Evolutionary conservation across 345 rosid species (phyloP).

Genomic region (Viola odorata): DNA sequence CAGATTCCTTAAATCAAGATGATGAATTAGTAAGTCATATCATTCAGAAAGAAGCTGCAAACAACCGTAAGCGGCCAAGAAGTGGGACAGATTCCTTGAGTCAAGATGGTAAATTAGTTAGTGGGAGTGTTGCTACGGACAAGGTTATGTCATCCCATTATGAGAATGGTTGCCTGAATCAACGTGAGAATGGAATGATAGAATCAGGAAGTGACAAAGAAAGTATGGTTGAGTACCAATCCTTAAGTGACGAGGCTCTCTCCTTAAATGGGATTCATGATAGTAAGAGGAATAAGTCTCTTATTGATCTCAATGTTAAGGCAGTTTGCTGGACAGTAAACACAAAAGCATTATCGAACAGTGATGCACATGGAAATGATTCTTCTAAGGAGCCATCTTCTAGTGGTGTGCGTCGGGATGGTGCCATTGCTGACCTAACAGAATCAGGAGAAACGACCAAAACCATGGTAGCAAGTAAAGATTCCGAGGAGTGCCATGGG

Average conservation of each 20-base stretch:
- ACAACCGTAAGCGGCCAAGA: slow-evolving; percentile 12
- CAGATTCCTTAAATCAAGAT: slow-evolving; percentile 14
- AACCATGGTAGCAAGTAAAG: neutral
- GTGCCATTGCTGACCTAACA: neutral
- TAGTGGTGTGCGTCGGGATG: neutral
- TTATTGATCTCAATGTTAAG: slow-evolving; percentile 2
- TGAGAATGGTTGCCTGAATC: slow-evolving; percentile 4
- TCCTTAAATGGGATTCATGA: slow-evolving; percentile 1
- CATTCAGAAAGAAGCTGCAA: slow-evolving; percentile 15
- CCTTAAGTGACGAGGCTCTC: neutral
- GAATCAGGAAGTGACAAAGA: slow-evolving; percentile 6
- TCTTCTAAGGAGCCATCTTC: neutral
- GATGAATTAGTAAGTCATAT: slow-evolving; percentile 8
- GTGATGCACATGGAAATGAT: slow-evolving; percentile 13
- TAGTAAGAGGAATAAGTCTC: neutral
- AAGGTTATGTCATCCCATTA: slow-evolving; percentile 12
- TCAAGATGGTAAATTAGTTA: slow-evolving; percentile 13
- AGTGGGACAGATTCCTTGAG: slow-evolving; percentile 2
- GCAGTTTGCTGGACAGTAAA: neutral
- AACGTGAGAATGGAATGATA: neutral
- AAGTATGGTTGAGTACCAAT: slow-evolving; percentile 5
- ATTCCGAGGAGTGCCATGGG: slow-evolving; percentile 7
- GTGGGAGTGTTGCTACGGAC: slow-evolving; percentile 9
- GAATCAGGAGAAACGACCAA: neutral
- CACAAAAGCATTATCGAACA: slow-evolving; percentile 12